Evolutionary conservation across 2,329 filamentous ascomycete genomes (phyloP), one percentile per base, ranked within the genome.

Genomic region (Myriangium duriaei): DNA sequence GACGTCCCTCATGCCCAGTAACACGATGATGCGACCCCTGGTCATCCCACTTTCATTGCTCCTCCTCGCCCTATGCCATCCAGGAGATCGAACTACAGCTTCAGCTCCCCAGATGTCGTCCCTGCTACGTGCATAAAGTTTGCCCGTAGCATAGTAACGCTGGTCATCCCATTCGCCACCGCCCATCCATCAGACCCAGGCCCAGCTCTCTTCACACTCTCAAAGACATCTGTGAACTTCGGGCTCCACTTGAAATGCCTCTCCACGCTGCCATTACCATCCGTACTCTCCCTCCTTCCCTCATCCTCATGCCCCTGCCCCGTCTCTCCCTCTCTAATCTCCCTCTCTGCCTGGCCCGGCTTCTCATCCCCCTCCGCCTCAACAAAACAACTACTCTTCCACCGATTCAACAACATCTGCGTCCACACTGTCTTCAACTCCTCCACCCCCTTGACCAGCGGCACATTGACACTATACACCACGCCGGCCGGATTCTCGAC

Each of bases 381-480:
- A 49, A 85, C 71, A 59, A 95, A 96, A 54, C 85, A 94, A 41
- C 81, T 82, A n/a, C 71, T 69, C 13, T 67, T 68, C 91, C 91
- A 98, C 53, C 80, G 78, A 58, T 96, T 98, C 61, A 94, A 84
- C 51, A 96, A 63, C 71, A 95, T 81, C 44, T 75, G 65, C 2
- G 91, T 88, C 63, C 78, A 94, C n/a, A 91, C 52, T 3, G 87
- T 76, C 61, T 82, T 13, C 52, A 80, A 32, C 83, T 79, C 11
- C 91, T 98, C 55, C 91, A 98, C 57, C 87, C 98, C 33, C 96
- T 96, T 62, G 82, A 86, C 38, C 87, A 98, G 60, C 93, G 86
- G 6, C 85, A 98, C 56, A 87, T 98, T 45, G 6, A 38, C 36
- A 32, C 4, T 38, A 17, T 31, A 38, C 28, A 38, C 36, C 28